phyloP scores from a whole-genome alignment of 73 alveolate genomes.

The Tetrahymena borealis region DNA sequence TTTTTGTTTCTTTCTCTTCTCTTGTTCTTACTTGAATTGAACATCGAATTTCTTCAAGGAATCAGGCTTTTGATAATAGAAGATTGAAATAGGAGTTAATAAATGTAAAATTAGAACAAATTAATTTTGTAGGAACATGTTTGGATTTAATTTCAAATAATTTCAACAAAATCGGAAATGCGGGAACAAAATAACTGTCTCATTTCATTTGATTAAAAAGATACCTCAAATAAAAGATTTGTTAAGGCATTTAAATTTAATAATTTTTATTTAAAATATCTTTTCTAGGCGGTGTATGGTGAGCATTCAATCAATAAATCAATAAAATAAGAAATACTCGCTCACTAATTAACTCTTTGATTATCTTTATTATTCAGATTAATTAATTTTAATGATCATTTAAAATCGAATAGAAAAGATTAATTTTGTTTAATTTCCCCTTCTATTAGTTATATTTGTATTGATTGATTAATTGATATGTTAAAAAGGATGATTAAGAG shows the following conservation, averaged over 20 bases:
- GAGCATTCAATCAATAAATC: neutral
- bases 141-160: neutral
- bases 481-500: no score
- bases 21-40: conserved; percentile 25
- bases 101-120: neutral
- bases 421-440: no score
- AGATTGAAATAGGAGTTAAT: neutral
- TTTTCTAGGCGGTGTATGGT: neutral
- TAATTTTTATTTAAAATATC: neutral
- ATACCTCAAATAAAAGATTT: neutral
- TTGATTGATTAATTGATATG: no score
- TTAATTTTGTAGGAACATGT: neutral
- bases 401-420: no score
- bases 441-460: no score
- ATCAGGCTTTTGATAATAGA: neutral
- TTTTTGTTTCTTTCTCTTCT: conserved; percentile 72
- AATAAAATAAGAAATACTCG: neutral
- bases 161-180: neutral
- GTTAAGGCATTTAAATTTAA: neutral
- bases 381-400: no score
- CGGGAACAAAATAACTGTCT: conserved; percentile 2
- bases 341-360: neutral
- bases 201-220: neutral
- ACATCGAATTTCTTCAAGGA: conserved; percentile 30
- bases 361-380: no score